phyloP scores from a whole-genome alignment of 129 eudicot genomes.

The Centaurea solstitialis region DNA sequence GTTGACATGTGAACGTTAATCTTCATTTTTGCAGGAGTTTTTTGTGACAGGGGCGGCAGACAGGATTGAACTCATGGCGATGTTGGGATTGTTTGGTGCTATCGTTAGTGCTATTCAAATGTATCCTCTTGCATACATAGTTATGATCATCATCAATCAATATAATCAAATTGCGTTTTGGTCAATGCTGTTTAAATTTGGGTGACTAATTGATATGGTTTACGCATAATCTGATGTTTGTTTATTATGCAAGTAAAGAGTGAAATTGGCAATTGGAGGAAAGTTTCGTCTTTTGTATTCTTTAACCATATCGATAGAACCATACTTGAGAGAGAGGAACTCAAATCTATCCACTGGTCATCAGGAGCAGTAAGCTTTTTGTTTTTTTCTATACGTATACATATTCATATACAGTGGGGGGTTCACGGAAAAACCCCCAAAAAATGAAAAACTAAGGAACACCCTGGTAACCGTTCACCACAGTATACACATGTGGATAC shows the following conservation, averaged over 20 bases:
- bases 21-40: conserved; percentile 54
- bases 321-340: conserved; percentile 85
- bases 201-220: conserved; percentile 6
- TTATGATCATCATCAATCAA: neutral
- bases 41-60: conserved; percentile 93
- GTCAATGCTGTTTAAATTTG: neutral
- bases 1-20: neutral
- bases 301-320: conserved; percentile 53
- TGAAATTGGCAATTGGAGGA: neutral
- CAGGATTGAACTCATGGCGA: conserved; percentile 88
- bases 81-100: conserved; percentile 93
- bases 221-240: neutral
- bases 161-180: neutral
- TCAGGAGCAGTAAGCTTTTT: conserved; percentile 58
- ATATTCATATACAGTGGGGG: neutral
- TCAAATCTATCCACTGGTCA: conserved; percentile 85
- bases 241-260: neutral
- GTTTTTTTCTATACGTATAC: conserved; percentile 12
- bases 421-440: no score
- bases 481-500: no score
- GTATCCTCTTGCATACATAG: conserved; percentile 67
- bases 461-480: no score
- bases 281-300: conserved; percentile 24
- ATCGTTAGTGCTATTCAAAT: conserved; percentile 82
- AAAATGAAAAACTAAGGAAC: no score